These are phyloP conservation scores for Trichoderma virens DNA, from an alignment of 495 filamentous ascomycete species.

Conservation along the genomic window DNA sequence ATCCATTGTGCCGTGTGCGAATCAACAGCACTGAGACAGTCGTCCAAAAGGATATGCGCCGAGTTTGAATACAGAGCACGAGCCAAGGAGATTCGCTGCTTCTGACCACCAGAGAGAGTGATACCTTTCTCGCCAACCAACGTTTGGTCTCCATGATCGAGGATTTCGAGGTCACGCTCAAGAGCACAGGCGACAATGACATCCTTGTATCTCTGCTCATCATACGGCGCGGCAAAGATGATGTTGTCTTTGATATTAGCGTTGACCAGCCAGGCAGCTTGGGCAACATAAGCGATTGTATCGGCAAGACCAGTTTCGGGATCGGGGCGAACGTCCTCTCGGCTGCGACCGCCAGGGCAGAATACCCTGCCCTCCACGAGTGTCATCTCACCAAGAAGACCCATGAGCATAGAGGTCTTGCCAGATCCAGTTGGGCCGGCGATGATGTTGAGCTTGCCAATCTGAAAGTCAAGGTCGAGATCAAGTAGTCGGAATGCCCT, in stretches of 20 bases:
- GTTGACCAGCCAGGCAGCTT: conserved; percentile 97
- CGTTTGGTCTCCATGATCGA: conserved; percentile 89
- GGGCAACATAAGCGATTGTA: conserved; percentile 92
- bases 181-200: conserved; percentile 91
- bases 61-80: conserved; percentile 90
- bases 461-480: conserved; percentile 65
- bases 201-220: conserved; percentile 76
- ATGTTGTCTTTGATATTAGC: conserved; percentile 96
- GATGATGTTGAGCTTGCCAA: conserved; percentile 81
- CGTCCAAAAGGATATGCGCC: conserved; percentile 82
- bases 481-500: conserved; percentile 77
- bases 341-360: conserved; percentile 72
- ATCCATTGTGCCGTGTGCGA: conserved; percentile 99
- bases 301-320: conserved; percentile 82
- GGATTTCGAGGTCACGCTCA: conserved; percentile 83
- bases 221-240: conserved; percentile 74
- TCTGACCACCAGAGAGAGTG: conserved; percentile 92
- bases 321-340: conserved; percentile 74
- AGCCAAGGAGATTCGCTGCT: conserved; percentile 93
- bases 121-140: conserved; percentile 97
- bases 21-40: conserved; percentile 97
- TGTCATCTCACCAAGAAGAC: conserved; percentile 94
- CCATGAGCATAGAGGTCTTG: conserved; percentile 95
- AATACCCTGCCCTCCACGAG: conserved; percentile 70
- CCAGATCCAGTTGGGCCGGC: conserved; percentile 89